Evolutionary conservation across 768 basidiomycete species (phyloP).

Genomic region (Russula olivacea): DNA sequence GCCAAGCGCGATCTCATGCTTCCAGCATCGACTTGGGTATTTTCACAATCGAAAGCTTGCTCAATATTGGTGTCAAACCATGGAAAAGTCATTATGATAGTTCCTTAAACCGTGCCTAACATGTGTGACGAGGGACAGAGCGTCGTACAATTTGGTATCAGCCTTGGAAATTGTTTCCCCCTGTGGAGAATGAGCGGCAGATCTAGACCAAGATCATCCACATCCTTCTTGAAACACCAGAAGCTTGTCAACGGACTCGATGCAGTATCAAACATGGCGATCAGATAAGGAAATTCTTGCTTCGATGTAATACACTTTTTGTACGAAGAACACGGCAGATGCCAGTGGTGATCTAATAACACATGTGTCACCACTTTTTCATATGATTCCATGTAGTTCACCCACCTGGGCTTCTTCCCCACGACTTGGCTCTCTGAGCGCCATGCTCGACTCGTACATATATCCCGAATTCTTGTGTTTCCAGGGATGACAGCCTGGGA

Average conservation of each 20-base stretch:
- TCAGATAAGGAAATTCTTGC: conserved; percentile 65
- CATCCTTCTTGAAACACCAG: conserved; percentile 50
- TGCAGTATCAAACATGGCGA: conserved; percentile 33
- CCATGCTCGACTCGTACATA: conserved; percentile 51
- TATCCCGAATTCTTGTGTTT: conserved; percentile 33
- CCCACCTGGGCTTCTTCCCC: conserved; percentile 55
- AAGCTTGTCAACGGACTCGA: conserved; percentile 49
- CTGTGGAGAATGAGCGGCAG: conserved; percentile 75
- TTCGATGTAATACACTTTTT: conserved; percentile 52
- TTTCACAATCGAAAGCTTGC: conserved; percentile 67
- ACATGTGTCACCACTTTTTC: neutral
- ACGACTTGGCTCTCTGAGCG: conserved; percentile 47
- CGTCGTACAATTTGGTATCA: conserved; percentile 44
- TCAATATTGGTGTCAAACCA: neutral
- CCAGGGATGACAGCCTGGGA: neutral
- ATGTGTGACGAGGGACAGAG: too few relatives aligned
- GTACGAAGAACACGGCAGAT: conserved; percentile 40
- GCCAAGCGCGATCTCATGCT: conserved; percentile 59
- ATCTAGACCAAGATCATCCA: conserved; percentile 47
- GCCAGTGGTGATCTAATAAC: conserved; percentile 31
- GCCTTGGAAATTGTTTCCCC: conserved; percentile 71
- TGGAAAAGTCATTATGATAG: neutral
- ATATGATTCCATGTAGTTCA: neutral
- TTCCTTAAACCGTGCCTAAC: conserved; percentile 50
- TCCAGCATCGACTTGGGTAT: conserved; percentile 62